Percentiles rank a stretch among this genome's conserved stretches.
Evolutionary conservation across 2,329 filamentous ascomycete species (phyloP).

Genomic region (Amphichorda felina): DNA sequence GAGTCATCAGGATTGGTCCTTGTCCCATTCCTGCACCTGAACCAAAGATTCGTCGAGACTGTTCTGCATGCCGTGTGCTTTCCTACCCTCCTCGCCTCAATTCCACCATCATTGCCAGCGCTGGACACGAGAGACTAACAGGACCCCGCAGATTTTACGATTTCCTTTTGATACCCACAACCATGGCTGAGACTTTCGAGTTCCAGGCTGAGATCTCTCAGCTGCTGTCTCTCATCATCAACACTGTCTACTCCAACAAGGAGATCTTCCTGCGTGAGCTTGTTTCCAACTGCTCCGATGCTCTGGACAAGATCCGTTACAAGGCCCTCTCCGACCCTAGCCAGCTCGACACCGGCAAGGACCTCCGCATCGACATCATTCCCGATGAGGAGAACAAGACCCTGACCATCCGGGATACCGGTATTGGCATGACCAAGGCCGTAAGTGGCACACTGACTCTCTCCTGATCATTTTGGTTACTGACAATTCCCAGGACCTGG

Average conservation of each 20-base stretch:
- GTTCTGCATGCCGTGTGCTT: too few species aligned
- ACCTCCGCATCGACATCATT: conserved; percentile 97
- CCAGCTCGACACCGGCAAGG: conserved; percentile 96
- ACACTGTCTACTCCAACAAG: conserved; percentile 99
- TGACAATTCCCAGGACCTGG: conserved; percentile 56
- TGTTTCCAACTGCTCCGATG: conserved; percentile 97
- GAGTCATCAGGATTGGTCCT: too few species aligned
- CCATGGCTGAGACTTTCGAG: conserved; percentile 97
- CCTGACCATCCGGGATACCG: conserved; percentile 90
- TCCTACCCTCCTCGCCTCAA: too few species aligned
- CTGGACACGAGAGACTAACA: neutral
- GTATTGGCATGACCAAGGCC: conserved; percentile 99
- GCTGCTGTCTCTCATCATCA: conserved; percentile 99
- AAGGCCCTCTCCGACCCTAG: conserved; percentile 92
- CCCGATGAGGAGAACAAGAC: conserved; percentile 97
- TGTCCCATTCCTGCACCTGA: too few species aligned
- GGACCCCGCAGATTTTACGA: conserved; percentile 11
- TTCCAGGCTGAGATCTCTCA: conserved; percentile 99
- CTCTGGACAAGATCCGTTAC: conserved; percentile 99
- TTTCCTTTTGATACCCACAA: conserved; percentile 34
- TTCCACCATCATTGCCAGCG: too few species aligned
- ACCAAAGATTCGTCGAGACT: too few species aligned
- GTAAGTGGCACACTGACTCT: too few species aligned
- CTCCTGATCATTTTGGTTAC: conserved; percentile 1
- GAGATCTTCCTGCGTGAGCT: conserved; percentile 99